These are phyloP conservation scores for Exophiala spinifera DNA, from an alignment of 2,329 filamentous ascomycete species.

Conservation along the genomic window DNA sequence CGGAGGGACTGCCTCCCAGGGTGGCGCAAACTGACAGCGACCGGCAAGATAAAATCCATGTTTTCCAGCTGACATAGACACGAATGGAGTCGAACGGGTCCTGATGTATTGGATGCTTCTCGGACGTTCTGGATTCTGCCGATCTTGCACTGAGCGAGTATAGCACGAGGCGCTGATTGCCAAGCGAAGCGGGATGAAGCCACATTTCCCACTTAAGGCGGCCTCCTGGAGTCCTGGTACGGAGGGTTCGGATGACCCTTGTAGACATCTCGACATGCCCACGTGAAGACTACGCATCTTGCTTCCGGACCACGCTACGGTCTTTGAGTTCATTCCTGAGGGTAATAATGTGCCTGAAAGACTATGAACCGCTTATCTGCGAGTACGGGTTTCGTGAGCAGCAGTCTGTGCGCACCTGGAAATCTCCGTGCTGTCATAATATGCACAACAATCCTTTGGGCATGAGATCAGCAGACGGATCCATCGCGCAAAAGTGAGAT, in stretches of 20 bases:
- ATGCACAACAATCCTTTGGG: too few relatives aligned
- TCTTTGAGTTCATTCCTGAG: too few relatives aligned
- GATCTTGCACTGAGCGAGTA: conserved; percentile 6
- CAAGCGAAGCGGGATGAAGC: conserved; percentile 12
- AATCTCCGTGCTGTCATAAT: too few relatives aligned
- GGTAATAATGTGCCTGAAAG: too few relatives aligned
- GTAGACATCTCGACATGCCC: not conserved
- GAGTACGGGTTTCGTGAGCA: too few relatives aligned
- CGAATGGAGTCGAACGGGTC: not conserved
- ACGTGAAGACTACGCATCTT: not conserved
- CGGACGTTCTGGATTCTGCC: conserved; percentile 15
- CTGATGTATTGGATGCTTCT: not conserved
- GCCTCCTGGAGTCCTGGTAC: too few relatives aligned
- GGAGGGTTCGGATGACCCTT: not conserved
- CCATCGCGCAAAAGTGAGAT: too few relatives aligned
- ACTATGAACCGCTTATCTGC: too few relatives aligned
- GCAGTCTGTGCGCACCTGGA: too few relatives aligned
- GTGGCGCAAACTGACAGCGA: not conserved
- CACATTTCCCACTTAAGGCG: conserved; percentile 9
- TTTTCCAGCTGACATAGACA: conserved; percentile 5
- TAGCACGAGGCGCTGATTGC: conserved; percentile 4
- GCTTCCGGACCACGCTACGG: not conserved
- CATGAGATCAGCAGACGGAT: too few relatives aligned
- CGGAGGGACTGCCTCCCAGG: not conserved
- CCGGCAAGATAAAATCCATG: not conserved